These are phyloP conservation scores for Solanum megistacrolobum DNA, from an alignment of 257 asterid species.

Conservation along the genomic window DNA sequence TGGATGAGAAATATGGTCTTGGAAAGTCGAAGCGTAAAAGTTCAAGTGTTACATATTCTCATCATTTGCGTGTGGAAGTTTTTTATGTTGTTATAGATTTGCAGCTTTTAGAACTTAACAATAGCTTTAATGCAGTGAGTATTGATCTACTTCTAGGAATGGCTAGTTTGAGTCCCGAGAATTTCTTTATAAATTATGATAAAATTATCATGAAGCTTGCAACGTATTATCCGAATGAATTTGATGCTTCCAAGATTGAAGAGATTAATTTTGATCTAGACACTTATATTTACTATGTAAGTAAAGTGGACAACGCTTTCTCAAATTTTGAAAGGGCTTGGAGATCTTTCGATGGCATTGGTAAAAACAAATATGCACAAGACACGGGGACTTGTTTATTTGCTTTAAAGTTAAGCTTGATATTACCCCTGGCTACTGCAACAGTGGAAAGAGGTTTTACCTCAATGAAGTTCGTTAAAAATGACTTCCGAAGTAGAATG, in stretches of 20 bases:
- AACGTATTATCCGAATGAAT: background rate
- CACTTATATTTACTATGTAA: background rate
- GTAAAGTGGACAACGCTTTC: background rate
- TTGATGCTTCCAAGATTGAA: background rate
- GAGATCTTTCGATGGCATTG: background rate
- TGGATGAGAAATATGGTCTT: background rate
- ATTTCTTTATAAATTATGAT: no score
- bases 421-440: background rate
- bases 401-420: background rate
- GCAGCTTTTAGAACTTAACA: background rate
- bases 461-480: background rate
- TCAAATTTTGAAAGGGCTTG: background rate
- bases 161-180: background rate
- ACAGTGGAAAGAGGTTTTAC: background rate
- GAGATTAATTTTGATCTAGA: background rate
- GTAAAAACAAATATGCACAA: background rate
- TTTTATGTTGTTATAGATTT: no score
- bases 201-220: background rate
- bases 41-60: background rate
- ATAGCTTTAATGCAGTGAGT: no score
- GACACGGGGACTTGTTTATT: background rate
- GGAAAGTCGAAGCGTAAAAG: background rate
- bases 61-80: background rate
- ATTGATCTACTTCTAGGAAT: no score
- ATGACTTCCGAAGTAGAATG: background rate